Conservation (phyloP, 2,329 filamentous ascomycete species). For the Sphaerulina musiva region DNA sequence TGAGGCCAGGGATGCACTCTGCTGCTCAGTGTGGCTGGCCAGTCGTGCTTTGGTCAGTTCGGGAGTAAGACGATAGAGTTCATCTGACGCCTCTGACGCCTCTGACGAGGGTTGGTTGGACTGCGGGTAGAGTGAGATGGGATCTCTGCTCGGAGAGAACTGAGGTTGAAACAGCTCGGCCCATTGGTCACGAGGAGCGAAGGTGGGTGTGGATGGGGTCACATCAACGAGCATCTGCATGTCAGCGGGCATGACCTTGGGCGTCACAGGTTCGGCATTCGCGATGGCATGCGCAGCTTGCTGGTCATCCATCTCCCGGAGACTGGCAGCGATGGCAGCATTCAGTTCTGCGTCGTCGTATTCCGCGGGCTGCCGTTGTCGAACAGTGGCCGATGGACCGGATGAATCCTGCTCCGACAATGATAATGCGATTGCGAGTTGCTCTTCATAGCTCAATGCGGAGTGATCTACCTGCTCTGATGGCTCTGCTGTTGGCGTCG, state of each 20-base stretch:
- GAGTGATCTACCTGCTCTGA: conserved; percentile 18
- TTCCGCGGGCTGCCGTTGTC: conserved; percentile 17
- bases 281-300: conserved; percentile 24
- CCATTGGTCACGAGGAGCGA: conserved; percentile 16
- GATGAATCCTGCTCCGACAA: conserved; percentile 33
- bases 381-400: conserved; percentile 19
- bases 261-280: conserved; percentile 17
- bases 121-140: neutral
- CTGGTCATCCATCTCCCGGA: conserved; percentile 26
- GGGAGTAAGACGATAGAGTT: conserved; percentile 33
- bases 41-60: conserved; percentile 30
- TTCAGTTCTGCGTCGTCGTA: conserved; percentile 28
- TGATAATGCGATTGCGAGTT: conserved; percentile 34
- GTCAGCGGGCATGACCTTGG: conserved; percentile 8
- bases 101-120: conserved; percentile 7
- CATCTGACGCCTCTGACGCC: conserved; percentile 19
- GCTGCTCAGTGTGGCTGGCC: conserved; percentile 23
- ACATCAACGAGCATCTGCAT: conserved; percentile 26
- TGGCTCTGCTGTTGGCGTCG: conserved; percentile 4
- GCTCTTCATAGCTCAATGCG: conserved; percentile 33
- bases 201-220: conserved; percentile 21
- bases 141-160: conserved; percentile 11
- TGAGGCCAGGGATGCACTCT: neutral
- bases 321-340: conserved; percentile 33
- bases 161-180: conserved; percentile 20